Evolutionary conservation across 345 rosid species (phyloP), one percentile per base, ranked within the genome.

Genomic region (Eucalyptus paniculata): DNA sequence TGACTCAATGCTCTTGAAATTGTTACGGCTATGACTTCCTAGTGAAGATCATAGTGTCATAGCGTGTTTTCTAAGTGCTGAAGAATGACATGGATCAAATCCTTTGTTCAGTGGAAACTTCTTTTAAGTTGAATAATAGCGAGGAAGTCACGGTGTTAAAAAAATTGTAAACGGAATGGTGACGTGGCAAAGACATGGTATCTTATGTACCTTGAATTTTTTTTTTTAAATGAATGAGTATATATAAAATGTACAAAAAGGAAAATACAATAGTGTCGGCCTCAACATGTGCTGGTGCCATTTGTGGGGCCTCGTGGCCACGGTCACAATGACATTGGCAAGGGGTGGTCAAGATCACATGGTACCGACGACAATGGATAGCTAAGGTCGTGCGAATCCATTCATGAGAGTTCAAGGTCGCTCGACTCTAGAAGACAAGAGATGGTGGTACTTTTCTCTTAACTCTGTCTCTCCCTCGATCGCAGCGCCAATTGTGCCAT

Each of bases 301-400:
- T 12, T 34, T 10, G 28, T 6, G 26, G 83, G 45, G 83, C 28
- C 45, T 60, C 8, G 56, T 69, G 81, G 81, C 80, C 80, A 37
- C 2, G 28, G 83, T 37, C 45, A 37, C 28, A 77, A 11, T 11
- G 47, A 37, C 83, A 23, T 3, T 12, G 6, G 42, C 15, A 37
- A 37, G 42, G 47, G 47, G 15, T 37, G 47, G 45, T 26, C 3
- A 5, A 19, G 47, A 44, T 21, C 1, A 1, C 15, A 37, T 24
- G 28, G 7, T 34, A 6, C 83, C 0, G 28, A 9, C 2, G 3
- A 6, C 5, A 3, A 3, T 77, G 4, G 24, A 72, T 37, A 72
- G 26, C 3, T 34, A 7, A 19, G 82, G 26, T 72, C 8, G 8
- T 9, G 2, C 5, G 1, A 19, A 5, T 42, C 24, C 13, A 7